phyloP scores from a whole-genome alignment of 345 rosid species.

The Eucalyptus regnans region DNA sequence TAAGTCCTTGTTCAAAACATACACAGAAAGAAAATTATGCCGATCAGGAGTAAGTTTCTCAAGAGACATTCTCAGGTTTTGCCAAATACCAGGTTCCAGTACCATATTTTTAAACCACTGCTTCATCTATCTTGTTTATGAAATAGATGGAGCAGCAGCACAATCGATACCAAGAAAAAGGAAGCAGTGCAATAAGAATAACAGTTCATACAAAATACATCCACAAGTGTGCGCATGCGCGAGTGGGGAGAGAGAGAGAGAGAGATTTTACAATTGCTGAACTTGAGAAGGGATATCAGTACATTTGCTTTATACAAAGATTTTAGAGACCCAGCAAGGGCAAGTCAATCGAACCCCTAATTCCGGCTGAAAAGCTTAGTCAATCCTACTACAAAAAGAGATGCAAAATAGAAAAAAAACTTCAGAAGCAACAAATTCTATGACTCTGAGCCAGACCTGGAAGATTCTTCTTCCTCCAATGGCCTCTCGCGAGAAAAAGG shows the following conservation, averaged over 20 bases:
- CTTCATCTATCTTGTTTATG: background rate
- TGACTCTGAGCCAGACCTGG: slow-evolving; percentile 20
- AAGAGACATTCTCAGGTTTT: background rate
- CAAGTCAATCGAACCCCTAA: background rate
- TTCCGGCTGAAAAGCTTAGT: background rate
- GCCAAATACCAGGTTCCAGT: background rate
- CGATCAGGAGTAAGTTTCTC: background rate
- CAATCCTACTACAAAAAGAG: background rate
- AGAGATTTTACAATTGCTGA: background rate
- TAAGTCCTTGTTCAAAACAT: background rate
- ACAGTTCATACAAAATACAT: background rate
- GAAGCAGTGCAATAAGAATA: background rate
- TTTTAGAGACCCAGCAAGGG: background rate
- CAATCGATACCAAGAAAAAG: background rate
- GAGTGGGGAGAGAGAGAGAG: background rate
- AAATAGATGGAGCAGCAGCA: background rate
- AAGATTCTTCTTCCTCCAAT: slow-evolving; percentile 12
- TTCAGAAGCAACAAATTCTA: background rate
- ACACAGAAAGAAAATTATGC: background rate
- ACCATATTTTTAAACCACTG: background rate
- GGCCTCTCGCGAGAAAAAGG: slow-evolving; percentile 26
- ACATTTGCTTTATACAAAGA: background rate
- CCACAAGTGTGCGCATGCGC: background rate
- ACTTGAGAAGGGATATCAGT: background rate
- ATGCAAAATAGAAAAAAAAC: background rate